Conservation (phyloP, 805 yeast genomes). For the Candida patagonica region DNA sequence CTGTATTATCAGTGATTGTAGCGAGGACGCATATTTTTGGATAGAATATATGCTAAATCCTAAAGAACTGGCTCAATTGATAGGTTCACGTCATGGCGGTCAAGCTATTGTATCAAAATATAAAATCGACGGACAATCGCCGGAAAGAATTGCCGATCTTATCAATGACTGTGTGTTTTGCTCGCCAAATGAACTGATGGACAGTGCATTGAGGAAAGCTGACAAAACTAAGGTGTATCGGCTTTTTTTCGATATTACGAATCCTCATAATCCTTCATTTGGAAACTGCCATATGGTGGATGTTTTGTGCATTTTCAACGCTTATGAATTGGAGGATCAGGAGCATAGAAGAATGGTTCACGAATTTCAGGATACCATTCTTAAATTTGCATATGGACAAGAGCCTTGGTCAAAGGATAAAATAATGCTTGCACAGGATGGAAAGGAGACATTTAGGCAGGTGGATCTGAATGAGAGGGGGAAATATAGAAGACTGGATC, state of each 20-base stretch:
- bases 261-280: conserved; percentile 20
- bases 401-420: conserved; percentile 22
- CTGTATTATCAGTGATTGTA: conserved; percentile 23
- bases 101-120: background rate
- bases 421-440: conserved; percentile 7
- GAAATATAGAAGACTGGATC: conserved; percentile 4
- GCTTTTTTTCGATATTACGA: conserved; percentile 25
- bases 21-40: conserved; percentile 21
- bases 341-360: conserved; percentile 12
- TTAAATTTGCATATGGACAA: conserved; percentile 19
- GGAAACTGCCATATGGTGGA: conserved; percentile 30
- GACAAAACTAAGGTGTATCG: conserved; percentile 17
- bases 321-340: conserved; percentile 17
- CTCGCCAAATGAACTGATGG: conserved; percentile 12
- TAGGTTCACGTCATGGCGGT: background rate
- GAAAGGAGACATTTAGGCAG: background rate
- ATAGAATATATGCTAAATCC: conserved; percentile 4
- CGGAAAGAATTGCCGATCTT: conserved; percentile 8
- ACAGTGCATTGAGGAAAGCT: conserved; percentile 6
- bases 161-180: conserved; percentile 16
- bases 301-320: conserved; percentile 23
- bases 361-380: conserved; percentile 22
- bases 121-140: background rate
- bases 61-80: background rate
- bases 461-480: background rate